Evolutionary conservation across 768 basidiomycete species (phyloP), one percentile per base, ranked within the genome.

Genomic region (Boletus pseudo-olivaceus): DNA sequence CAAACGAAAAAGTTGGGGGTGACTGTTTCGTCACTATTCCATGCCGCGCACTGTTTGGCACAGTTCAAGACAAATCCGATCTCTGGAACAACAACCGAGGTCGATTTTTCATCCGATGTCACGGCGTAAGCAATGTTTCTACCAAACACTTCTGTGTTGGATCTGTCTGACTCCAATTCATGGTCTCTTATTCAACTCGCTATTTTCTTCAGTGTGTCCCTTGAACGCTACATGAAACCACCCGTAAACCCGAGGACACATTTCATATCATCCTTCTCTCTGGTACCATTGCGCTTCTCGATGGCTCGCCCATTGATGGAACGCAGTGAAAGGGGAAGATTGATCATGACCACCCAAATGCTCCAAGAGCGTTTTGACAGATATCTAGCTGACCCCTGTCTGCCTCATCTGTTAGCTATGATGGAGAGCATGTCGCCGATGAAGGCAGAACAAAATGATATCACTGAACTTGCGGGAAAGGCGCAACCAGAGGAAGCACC

Each of bases 31-130:
- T 15, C 51, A 8, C 32, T 69, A 19, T 59, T 69, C 37, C 52
- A 64, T 1, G 67, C 66, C 10, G 64, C 66, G 27, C 51, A 65
- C 12, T 57, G 51, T n/a, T 49, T 67, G 42, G 67, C 62, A 0
- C 52, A 59, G 41, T 47, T 59, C 54, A 63, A 49, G 49, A 55
- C 64, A 56, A 65, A 65, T 42, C 62, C 62, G 4, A 23, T 49
- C n/a, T 39, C 53, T 11, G 56, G 26, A 20, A n/a, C 40, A 5
- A 12, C 8, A 12, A 56, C 59, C 6, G 64, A 64, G 8, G 45
- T 57, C 34, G 58, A 58, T 54, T 64, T 66, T 35, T 49, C 56
- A 10, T 23, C 56, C 6, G 23, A 9, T 6, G 0, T 0, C 26
- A 54, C 55, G 10, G 51, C 57, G 65, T 66, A 40, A 64, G 64